Evolutionary conservation across 805 yeast species (phyloP), one percentile per base, ranked within the genome.

Genomic region (Candida xyloterini): DNA sequence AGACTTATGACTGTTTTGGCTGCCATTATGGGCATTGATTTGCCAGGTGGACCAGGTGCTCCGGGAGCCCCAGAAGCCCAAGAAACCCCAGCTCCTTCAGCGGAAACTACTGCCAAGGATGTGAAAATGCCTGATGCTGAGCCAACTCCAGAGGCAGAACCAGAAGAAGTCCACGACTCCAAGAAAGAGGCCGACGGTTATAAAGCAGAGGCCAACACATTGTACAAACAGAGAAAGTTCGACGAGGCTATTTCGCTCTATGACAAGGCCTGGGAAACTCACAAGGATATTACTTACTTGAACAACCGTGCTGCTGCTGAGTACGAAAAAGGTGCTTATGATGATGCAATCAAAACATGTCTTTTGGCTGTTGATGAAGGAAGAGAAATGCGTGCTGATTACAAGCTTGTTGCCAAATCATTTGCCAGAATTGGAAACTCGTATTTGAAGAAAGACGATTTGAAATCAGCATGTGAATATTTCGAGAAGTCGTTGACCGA

Each of bases 261-360:
- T 68, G 71, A 85, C 59, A 75, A 80, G 59, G 99, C 99, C 2
- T 93, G 88, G 84, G 84, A 81, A 24, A 61, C 79, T 15, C 66
- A 71, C 66, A 75, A 80, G 57, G 98, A 93, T 60, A 87, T 91
- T 57, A 91, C 98, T 1, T 93, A 84, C 62, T 74, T 93, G 62
- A 93, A 95, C 72, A 93, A 93, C 73, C 80, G 95, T 57, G 93
- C 99, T 27, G 98, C 99, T 42, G 99, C 99, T 24, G 96, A 93
- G 67, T 93, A 67, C 59, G 99, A 93, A 68, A 88, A 90, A 64
- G 96, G 93, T 47, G 96, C 89, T 57, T 85, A 76, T 56, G 96
- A 89, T 42, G 66, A 81, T 9, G 90, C 96, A 28, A 85, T 93
- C 50, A 66, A 73, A 44, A 87, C 97, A 4, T 83, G 96, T 63